Evolutionary conservation across 2,329 filamentous ascomycete genomes (phyloP).

Genomic region (Fulvia fulva): DNA sequence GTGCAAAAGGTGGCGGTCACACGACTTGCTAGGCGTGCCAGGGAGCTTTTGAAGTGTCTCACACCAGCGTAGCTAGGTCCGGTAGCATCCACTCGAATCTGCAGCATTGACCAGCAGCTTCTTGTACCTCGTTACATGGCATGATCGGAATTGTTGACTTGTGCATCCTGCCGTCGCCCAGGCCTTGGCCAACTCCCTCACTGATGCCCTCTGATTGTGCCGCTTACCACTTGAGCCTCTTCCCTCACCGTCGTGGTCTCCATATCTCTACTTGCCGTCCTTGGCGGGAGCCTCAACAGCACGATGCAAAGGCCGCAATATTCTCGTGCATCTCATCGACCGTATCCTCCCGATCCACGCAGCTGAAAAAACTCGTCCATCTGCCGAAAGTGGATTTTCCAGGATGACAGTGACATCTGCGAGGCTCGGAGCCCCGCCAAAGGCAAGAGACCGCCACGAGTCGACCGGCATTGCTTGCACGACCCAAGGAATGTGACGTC

Average conservation of each 20-base stretch:
- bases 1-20: too few relatives aligned
- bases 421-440: neutral
- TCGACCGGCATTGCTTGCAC: neutral
- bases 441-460: neutral
- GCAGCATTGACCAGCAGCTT: conserved; percentile 5
- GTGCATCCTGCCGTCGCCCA: conserved; percentile 10
- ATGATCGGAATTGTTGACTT: neutral
- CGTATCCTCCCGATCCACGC: neutral
- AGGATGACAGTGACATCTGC: neutral
- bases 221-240: neutral
- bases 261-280: neutral
- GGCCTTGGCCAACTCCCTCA: conserved; percentile 8
- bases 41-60: neutral
- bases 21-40: too few relatives aligned
- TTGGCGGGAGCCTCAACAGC: neutral
- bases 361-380: neutral
- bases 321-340: neutral
- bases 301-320: neutral
- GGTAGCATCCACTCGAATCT: too few relatives aligned
- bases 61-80: neutral
- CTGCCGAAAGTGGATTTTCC: neutral
- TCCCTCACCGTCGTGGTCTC: neutral
- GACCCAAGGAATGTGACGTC: neutral
- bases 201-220: neutral
- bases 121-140: conserved; percentile 1